Conservation (phyloP, 139 green algal species). For the Coccomyxa sp. region DNA sequence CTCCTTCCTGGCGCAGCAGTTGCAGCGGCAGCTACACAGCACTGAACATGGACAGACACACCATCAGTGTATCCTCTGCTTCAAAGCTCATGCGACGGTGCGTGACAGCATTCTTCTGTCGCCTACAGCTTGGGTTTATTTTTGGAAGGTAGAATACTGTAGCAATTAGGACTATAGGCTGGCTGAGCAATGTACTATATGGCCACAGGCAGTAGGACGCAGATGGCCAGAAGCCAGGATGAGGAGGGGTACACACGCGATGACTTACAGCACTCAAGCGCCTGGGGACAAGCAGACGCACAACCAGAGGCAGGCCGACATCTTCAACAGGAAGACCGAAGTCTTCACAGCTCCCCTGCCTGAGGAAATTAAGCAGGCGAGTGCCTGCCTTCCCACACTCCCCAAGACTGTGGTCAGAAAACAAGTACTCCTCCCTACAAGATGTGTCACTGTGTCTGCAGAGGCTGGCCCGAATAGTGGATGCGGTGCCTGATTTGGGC, state of each 20-base stretch:
- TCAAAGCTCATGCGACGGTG: too few relatives aligned
- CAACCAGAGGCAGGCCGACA: constrained; percentile 6
- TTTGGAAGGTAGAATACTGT: too few relatives aligned
- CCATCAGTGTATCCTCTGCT: too few relatives aligned
- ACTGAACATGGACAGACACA: too few relatives aligned
- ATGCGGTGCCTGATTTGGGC: constrained; percentile 28
- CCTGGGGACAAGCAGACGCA: neutral
- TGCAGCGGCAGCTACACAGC: too few relatives aligned
- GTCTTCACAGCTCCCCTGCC: neutral
- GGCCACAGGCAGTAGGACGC: neutral
- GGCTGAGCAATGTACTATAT: neutral
- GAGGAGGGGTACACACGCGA: neutral
- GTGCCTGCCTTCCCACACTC: neutral
- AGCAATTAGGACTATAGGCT: too few relatives aligned
- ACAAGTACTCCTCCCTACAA: neutral
- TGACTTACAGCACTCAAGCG: neutral
- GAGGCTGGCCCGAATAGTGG: constrained; percentile 29
- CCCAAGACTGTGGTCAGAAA: too few relatives aligned
- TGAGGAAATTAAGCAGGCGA: neutral
- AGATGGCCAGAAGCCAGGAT: neutral
- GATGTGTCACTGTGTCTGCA: neutral
- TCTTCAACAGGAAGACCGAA: neutral
- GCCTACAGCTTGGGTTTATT: too few relatives aligned
- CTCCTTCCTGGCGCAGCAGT: too few relatives aligned
- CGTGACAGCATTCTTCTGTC: too few relatives aligned